Conservation (phyloP, 768 basidiomycete species). For the Mycena galopus region DNA sequence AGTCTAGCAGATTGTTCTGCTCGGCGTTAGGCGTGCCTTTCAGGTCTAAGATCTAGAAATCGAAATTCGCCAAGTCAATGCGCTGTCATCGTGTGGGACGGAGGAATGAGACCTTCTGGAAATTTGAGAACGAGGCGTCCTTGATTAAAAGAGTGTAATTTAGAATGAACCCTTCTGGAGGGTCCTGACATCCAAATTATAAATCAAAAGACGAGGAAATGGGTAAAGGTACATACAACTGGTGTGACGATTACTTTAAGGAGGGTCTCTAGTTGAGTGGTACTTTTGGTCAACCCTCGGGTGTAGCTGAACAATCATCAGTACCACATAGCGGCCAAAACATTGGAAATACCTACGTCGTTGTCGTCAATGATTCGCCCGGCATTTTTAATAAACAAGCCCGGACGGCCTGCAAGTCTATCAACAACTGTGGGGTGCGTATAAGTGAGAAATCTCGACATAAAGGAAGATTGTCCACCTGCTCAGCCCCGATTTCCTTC, state of each 20-base stretch:
- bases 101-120: slow-evolving; percentile 85
- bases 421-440: slow-evolving; percentile 73
- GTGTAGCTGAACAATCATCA: slow-evolving; percentile 71
- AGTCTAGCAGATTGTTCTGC: slow-evolving; percentile 92
- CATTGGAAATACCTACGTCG: slow-evolving; percentile 58
- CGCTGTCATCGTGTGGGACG: background rate
- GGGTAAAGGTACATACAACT: slow-evolving; percentile 64
- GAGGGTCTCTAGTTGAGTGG: slow-evolving; percentile 87
- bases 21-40: slow-evolving; percentile 91
- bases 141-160: slow-evolving; percentile 96
- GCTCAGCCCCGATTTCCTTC: slow-evolving; percentile 94
- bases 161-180: slow-evolving; percentile 92
- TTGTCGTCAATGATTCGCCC: slow-evolving; percentile 70
- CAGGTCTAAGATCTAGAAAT: slow-evolving; percentile 85
- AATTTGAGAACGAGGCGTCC: slow-evolving; percentile 95
- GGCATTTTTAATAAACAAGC: slow-evolving; percentile 87
- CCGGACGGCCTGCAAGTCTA: slow-evolving; percentile 92
- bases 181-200: slow-evolving; percentile 68
- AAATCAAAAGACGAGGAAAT: background rate
- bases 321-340: slow-evolving; percentile 17
- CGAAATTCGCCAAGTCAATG: background rate
- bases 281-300: slow-evolving; percentile 84
- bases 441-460: background rate
- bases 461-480: slow-evolving; percentile 60
- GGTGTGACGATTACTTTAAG: slow-evolving; percentile 97